phyloP scores from a whole-genome alignment of 148 eudicot species.

The Heliosperma pusillum region DNA sequence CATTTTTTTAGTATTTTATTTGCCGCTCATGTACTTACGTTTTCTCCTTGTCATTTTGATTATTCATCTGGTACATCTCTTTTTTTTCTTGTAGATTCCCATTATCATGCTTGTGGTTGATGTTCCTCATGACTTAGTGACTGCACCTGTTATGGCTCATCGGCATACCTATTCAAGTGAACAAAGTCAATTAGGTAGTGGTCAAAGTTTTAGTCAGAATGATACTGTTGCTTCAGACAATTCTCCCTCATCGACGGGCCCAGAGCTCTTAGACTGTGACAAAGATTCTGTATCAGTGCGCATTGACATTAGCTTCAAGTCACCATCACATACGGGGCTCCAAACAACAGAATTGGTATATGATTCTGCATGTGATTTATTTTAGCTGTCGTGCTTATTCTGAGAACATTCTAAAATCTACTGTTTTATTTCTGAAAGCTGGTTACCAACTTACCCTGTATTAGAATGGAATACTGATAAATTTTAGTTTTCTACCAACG shows the following conservation, averaged over 20 bases:
- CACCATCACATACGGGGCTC: constrained; percentile 92
- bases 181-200: constrained; percentile 37
- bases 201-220: constrained; percentile 31
- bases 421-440: neutral
- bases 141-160: constrained; percentile 41
- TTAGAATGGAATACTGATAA: neutral
- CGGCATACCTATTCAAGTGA: constrained; percentile 39
- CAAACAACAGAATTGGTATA: constrained; percentile 91
- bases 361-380: constrained; percentile 11
- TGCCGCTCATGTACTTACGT: neutral
- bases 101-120: constrained; percentile 98
- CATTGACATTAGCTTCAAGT: constrained; percentile 88
- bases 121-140: constrained; percentile 72
- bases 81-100: constrained; percentile 61
- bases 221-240: constrained; percentile 40
- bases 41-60: constrained; percentile 11
- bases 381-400: neutral
- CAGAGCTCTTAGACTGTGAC: constrained; percentile 31
- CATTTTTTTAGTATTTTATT: constrained; percentile 7
- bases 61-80: neutral
- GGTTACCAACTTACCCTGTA: neutral
- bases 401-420: constrained; percentile 4
- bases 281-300: constrained; percentile 67
- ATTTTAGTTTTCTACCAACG: neutral
- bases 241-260: constrained; percentile 35